Evolutionary conservation across 306 rosid species (phyloP).

Genomic region (Lotus japonicus): DNA sequence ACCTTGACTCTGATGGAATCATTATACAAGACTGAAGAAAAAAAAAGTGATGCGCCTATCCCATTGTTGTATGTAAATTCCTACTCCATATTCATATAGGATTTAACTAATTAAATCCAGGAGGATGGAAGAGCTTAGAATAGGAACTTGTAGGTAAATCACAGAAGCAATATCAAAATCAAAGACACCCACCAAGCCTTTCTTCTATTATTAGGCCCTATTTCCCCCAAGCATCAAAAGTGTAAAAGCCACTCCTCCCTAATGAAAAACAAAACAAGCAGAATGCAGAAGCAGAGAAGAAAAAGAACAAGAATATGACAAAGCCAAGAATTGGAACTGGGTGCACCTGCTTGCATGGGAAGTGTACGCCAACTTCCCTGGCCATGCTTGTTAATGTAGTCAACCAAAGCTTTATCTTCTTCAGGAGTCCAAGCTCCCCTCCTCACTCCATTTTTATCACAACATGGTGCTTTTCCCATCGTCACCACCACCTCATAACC

Average conservation of each 20-base stretch:
- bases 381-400: conserved; percentile 35
- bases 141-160: too few species aligned
- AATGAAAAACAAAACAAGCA: background rate
- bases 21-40: too few species aligned
- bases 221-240: too few species aligned
- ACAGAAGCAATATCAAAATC: too few species aligned
- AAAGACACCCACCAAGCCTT: too few species aligned
- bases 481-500: background rate
- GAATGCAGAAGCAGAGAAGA: background rate
- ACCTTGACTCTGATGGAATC: too few species aligned
- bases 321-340: background rate
- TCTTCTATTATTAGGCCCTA: too few species aligned
- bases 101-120: too few species aligned
- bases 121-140: too few species aligned
- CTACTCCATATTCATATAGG: too few species aligned
- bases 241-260: background rate
- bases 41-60: too few species aligned
- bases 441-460: conserved; percentile 30
- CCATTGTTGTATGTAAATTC: too few species aligned
- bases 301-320: background rate
- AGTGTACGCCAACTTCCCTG: conserved; percentile 39
- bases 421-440: conserved; percentile 43
- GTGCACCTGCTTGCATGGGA: conserved; percentile 30
- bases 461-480: conserved; percentile 36
- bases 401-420: conserved; percentile 33